Percentiles rank a stretch among this genome's conserved stretches.
phyloP scores from a whole-genome alignment of 257 asterid species.

The Echium plantagineum region DNA sequence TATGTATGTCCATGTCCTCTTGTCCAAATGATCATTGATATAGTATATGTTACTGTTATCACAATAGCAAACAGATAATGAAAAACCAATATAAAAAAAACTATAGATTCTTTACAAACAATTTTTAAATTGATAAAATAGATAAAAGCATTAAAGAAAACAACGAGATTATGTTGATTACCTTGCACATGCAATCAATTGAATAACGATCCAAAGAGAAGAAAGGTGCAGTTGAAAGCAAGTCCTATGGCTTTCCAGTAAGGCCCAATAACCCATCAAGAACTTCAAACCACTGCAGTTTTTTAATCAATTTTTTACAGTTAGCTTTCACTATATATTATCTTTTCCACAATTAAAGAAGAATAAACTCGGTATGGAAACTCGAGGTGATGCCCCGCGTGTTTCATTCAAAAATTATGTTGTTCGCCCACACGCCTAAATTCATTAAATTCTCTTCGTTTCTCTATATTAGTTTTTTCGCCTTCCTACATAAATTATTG shows the following conservation, averaged over 20 bases:
- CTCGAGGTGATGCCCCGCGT: too few relatives aligned
- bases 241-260: slow-evolving; percentile 93
- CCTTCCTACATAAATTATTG: too few relatives aligned
- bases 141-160: background rate
- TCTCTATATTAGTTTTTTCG: too few relatives aligned
- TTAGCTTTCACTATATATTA: too few relatives aligned
- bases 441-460: too few relatives aligned
- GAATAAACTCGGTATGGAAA: too few relatives aligned
- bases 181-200: slow-evolving; percentile 97
- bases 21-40: slow-evolving; percentile 82
- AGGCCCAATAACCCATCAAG: slow-evolving; percentile 92
- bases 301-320: background rate
- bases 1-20: slow-evolving; percentile 99
- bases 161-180: slow-evolving; percentile 11
- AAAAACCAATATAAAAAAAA: too few relatives aligned
- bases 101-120: background rate
- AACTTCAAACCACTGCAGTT: slow-evolving; percentile 87
- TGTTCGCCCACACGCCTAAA: too few relatives aligned
- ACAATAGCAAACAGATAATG: background rate
- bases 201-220: slow-evolving; percentile 90
- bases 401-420: too few relatives aligned
- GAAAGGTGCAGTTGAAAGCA: slow-evolving; percentile 95
- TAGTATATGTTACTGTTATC: slow-evolving; percentile 73
- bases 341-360: too few relatives aligned
- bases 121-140: background rate